phyloP scores from a whole-genome alignment of 2,329 filamentous ascomycete species.

The Xylariomycetidae sp. region DNA sequence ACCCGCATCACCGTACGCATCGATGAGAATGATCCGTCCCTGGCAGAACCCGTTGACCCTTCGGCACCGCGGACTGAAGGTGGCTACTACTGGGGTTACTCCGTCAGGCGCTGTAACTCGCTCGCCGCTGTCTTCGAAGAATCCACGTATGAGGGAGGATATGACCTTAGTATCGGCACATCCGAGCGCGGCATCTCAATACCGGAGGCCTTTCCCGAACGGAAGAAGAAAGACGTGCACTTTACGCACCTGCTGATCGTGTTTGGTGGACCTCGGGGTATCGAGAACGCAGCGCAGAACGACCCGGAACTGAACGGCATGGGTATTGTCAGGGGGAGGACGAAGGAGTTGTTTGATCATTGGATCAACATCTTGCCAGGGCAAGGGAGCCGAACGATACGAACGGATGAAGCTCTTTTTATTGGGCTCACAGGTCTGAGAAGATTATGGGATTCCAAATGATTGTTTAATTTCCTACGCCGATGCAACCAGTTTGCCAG shows the following conservation, averaged over 20 bases:
- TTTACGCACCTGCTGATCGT: constrained; percentile 74
- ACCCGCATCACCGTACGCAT: constrained; percentile 73
- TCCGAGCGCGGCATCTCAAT: constrained; percentile 66
- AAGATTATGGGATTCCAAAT: constrained; percentile 43
- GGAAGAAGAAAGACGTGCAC: constrained; percentile 29
- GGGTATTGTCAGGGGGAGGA: constrained; percentile 60
- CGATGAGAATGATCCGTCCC: constrained; percentile 37
- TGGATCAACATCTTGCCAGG: constrained; percentile 79
- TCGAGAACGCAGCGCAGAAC: constrained; percentile 70
- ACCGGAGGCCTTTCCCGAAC: constrained; percentile 40
- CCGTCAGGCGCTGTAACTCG: constrained; percentile 59
- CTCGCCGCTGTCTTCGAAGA: constrained; percentile 75
- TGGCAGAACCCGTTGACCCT: constrained; percentile 61
- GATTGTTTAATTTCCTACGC: no score
- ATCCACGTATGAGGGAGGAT: constrained; percentile 68
- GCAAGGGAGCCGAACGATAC: constrained; percentile 76
- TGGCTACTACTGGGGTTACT: constrained; percentile 86
- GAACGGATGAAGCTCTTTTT: constrained; percentile 80
- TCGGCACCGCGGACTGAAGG: constrained; percentile 65
- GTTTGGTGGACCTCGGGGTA: constrained; percentile 74
- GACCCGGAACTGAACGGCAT: constrained; percentile 51
- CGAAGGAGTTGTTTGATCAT: constrained; percentile 71
- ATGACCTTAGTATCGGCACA: constrained; percentile 78
- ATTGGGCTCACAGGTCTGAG: constrained; percentile 68
- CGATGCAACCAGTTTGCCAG: no score